Base-by-base conservation (phyloP, 805 yeast genomes). In the Lipomyces lipofer region DNA sequence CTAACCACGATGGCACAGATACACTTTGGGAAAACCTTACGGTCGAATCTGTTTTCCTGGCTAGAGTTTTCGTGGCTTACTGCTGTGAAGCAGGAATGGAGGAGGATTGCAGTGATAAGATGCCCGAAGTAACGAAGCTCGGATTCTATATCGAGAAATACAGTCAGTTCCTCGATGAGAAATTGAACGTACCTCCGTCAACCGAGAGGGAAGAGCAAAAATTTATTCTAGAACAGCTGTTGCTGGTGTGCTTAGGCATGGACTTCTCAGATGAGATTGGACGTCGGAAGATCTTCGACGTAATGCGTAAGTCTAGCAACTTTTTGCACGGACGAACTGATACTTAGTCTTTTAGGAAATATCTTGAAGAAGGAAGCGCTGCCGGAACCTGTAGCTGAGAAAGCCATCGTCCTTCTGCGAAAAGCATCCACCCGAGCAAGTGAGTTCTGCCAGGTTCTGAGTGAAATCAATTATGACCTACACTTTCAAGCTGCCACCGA, bases 211-310 rank as follows among this genome's bases (percentile, higher is more conserved):
- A 73, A 21, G 89, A 85, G 52, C 66, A 82, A 27, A 91, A 86
- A 59, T 90, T 83, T 66, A 80, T 90, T 44, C 77, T 90, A 39
- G 82, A 82, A 54, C 96, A 94, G 68, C 69, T 92, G 19, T 67
- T 92, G 35, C 69, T 73, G 8, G 78, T 88, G 25, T 84, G 91
- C 0, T 78, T 78, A 27, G 79, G 80, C 35, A 86, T 85, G 66
- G 98, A 94, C 68, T 89, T 82, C 65, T 85, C 89, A 63, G 97
- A 94, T 72, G 96, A 91, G 69, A 79, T 86, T 44, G 97, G 97
- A 19, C 80, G 97, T 66, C 78, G 96, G 67, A 82, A 82, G 43
- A 82, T 89, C 81, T 71, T 86, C 36, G 77, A 75, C 28, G 75
- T 81, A 1, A 70, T 84, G 3, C 76, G 88, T 17, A 50, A 30